Conservation (phyloP, 1,139 yeast species). For the Suhomyces yuchorum region DNA sequence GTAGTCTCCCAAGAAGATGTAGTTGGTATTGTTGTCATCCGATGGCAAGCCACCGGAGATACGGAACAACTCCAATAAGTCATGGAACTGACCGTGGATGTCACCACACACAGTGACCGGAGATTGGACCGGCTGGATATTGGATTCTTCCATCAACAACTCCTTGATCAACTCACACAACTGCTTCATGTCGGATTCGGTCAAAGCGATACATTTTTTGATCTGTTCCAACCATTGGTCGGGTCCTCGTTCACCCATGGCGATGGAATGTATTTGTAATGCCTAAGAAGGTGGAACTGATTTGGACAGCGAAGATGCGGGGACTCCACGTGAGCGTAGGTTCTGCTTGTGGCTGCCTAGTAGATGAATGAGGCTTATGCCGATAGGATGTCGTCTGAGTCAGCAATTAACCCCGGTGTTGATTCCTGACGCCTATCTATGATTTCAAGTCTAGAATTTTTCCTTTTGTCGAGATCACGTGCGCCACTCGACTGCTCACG, state of each 20-base stretch:
- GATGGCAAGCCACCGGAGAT: slow-evolving; percentile 91
- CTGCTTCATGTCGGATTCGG: slow-evolving; percentile 95
- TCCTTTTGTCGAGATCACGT: slow-evolving; percentile 14
- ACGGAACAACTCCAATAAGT: slow-evolving; percentile 84
- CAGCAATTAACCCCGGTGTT: slow-evolving; percentile 4
- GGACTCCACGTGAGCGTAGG: not conserved
- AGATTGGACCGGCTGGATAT: slow-evolving; percentile 93
- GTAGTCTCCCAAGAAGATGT: slow-evolving; percentile 89
- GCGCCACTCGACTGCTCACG: slow-evolving; percentile 2
- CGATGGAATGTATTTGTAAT: not conserved
- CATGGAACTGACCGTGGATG: slow-evolving; percentile 98
- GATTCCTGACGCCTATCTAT: slow-evolving; percentile 6
- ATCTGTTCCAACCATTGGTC: slow-evolving; percentile 96
- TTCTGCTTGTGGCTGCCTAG: not conserved
- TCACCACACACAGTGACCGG: slow-evolving; percentile 99
- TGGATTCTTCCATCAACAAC: slow-evolving; percentile 41
- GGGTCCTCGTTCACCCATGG: slow-evolving; percentile 81
- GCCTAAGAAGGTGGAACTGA: not conserved
- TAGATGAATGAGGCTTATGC: not conserved
- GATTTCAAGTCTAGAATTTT: slow-evolving; percentile 11
- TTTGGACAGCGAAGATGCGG: not conserved
- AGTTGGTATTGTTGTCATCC: slow-evolving; percentile 52
- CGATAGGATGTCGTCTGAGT: slow-evolving; percentile 1
- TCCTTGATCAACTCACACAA: slow-evolving; percentile 77
- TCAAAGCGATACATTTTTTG: slow-evolving; percentile 82